Evolutionary conservation across 164 flowering plant species (phyloP).

Genomic region (Platanus orientalis): DNA sequence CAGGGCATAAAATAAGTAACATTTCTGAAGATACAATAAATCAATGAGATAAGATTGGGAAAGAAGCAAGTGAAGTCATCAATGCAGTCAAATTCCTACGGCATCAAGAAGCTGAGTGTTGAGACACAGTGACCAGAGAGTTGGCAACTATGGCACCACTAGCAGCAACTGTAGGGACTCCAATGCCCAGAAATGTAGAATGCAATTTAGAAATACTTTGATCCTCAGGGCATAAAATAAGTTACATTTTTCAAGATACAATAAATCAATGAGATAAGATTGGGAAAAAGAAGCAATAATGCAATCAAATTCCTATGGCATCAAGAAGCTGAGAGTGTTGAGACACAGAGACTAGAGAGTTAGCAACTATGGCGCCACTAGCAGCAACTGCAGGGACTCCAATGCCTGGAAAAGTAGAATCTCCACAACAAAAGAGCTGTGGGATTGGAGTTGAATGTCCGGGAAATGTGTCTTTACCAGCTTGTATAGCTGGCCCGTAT

Average conservation of each 20-base stretch:
- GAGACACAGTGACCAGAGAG: conserved; percentile 76
- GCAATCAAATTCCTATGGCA: conserved; percentile 36
- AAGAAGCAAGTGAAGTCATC: too few relatives aligned
- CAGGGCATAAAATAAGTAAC: too few relatives aligned
- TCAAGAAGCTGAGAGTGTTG: conserved; percentile 86
- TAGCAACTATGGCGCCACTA: conserved; percentile 97
- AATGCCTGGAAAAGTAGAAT: conserved; percentile 94
- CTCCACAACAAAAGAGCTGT: conserved; percentile 85
- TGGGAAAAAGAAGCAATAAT: not conserved
- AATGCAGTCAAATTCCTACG: too few relatives aligned
- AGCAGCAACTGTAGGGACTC: conserved; percentile 97
- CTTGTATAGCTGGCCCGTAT: conserved; percentile 88
- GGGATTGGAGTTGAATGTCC: conserved; percentile 88
- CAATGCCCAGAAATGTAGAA: conserved; percentile 94
- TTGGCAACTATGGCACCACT: conserved; percentile 99
- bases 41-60: too few relatives aligned
- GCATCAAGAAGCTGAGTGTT: conserved; percentile 16
- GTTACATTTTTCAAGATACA: not conserved
- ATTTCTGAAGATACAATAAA: too few relatives aligned
- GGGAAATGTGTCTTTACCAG: conserved; percentile 74
- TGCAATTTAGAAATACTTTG: conserved; percentile 12
- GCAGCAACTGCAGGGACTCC: conserved; percentile 99
- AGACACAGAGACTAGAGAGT: conserved; percentile 80
- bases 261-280: conserved; percentile 1
- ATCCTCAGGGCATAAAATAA: too few relatives aligned